Conservation (phyloP, 306 rosid genomes). For the Delonix regia region DNA sequence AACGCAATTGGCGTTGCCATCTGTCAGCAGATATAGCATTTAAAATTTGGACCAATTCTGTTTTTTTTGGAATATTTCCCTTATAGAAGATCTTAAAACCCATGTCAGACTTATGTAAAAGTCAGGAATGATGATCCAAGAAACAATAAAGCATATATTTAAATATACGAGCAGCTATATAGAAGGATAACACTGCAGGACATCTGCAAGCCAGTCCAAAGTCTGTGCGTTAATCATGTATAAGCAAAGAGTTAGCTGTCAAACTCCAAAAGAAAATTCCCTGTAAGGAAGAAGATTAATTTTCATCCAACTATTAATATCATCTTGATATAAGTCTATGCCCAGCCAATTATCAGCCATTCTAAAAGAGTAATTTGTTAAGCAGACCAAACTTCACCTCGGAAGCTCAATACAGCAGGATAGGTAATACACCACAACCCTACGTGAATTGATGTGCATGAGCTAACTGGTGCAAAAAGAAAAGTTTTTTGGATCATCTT, state of each 20-base stretch:
- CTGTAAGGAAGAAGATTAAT: background rate
- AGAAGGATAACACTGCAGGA: constrained; percentile 9
- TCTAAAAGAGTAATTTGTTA: constrained; percentile 4
- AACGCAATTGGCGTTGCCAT: background rate
- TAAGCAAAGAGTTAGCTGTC: background rate
- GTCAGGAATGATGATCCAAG: constrained; percentile 13
- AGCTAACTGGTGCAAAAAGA: background rate
- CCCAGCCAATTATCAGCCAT: background rate
- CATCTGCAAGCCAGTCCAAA: constrained; percentile 12
- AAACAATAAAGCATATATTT: background rate
- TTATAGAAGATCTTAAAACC: constrained; percentile 17
- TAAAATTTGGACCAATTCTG: background rate
- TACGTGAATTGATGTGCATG: background rate
- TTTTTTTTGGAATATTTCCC: background rate
- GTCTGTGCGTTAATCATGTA: background rate
- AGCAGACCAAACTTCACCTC: background rate
- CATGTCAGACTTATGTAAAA: constrained; percentile 5
- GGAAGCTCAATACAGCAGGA: background rate
- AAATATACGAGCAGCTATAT: background rate
- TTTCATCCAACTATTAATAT: background rate
- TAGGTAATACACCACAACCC: constrained; percentile 19
- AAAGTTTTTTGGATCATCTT: background rate
- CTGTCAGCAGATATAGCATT: constrained; percentile 6
- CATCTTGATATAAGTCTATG: background rate
- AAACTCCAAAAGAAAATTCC: background rate